These are phyloP conservation scores for Hypoxylon sp. DNA, from an alignment of 2,329 filamentous ascomycete species.

Conservation along the genomic window DNA sequence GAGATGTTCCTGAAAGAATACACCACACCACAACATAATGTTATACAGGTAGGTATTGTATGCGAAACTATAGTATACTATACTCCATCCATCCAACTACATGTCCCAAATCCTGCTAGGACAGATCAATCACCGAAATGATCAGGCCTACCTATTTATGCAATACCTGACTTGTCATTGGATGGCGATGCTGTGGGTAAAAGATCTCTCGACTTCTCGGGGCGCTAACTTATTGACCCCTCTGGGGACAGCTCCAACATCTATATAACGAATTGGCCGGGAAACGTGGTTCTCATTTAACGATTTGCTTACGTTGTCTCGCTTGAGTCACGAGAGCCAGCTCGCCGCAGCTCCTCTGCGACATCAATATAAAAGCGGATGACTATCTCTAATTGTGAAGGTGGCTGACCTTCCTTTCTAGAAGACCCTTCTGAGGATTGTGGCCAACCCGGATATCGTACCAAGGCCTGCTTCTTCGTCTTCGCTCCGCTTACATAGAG, in stretches of 20 bases:
- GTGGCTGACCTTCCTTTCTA: slow-evolving; percentile 43
- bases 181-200: slow-evolving; percentile 11
- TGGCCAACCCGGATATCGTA: slow-evolving; percentile 13
- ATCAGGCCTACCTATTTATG: slow-evolving; percentile 25
- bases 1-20: background rate
- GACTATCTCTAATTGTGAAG: slow-evolving; percentile 36
- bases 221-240: slow-evolving; percentile 14
- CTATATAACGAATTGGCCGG: slow-evolving; percentile 25
- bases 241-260: slow-evolving; percentile 24
- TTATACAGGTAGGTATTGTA: too few relatives aligned
- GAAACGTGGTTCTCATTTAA: slow-evolving; percentile 34
- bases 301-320: slow-evolving; percentile 36
- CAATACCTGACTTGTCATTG: slow-evolving; percentile 17
- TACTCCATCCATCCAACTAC: slow-evolving; percentile 6
- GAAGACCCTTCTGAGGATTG: slow-evolving; percentile 23
- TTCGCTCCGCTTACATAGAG: slow-evolving; percentile 27
- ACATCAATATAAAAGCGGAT: slow-evolving; percentile 41
- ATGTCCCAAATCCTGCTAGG: slow-evolving; percentile 11
- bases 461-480: slow-evolving; percentile 16
- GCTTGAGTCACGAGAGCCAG: slow-evolving; percentile 38
- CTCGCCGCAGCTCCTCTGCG: slow-evolving; percentile 33
- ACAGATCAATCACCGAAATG: slow-evolving; percentile 27
- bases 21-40: slow-evolving; percentile 8
- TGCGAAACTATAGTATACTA: slow-evolving; percentile 7
- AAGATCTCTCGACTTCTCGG: slow-evolving; percentile 18